phyloP scores from a whole-genome alignment of 345 rosid species.

The Linum usitatissimum region DNA sequence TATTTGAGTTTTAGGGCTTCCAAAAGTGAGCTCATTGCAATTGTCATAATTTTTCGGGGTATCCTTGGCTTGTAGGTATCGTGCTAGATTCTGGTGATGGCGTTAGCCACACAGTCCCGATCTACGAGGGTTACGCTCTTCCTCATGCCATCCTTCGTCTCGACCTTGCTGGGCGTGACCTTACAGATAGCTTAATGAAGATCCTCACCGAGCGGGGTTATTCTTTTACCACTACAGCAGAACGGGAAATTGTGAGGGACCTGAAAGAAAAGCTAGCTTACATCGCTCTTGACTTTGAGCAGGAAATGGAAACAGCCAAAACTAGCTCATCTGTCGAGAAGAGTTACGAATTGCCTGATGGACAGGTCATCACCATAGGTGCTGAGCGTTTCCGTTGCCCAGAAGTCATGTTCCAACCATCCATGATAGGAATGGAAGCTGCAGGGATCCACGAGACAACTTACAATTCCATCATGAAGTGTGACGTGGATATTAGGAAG shows the following conservation, averaged over 20 bases:
- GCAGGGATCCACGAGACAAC: neutral
- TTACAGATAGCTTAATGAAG: neutral
- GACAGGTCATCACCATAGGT: neutral
- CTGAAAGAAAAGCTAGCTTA: neutral
- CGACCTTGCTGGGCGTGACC: neutral
- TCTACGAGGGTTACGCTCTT: neutral
- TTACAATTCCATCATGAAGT: neutral
- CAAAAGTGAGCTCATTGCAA: neutral
- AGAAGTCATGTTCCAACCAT: neutral
- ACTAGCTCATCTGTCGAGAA: neutral
- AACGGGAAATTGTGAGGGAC: neutral
- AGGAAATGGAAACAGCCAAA: neutral
- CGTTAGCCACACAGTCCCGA: neutral
- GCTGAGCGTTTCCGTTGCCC: neutral
- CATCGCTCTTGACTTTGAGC: neutral
- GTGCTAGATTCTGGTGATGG: conserved; percentile 1
- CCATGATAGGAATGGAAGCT: conserved; percentile 1
- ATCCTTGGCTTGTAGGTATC: neutral
- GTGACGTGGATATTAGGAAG: neutral
- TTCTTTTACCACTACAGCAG: neutral
- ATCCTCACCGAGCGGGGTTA: neutral
- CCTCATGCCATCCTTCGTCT: neutral
- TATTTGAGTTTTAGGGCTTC: neutral
- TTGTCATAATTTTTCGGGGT: neutral
- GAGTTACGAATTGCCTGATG: neutral